Conservation (phyloP, 1,284 basidiomycete species). For the Cutaneotrichosporon sp. region DNA sequence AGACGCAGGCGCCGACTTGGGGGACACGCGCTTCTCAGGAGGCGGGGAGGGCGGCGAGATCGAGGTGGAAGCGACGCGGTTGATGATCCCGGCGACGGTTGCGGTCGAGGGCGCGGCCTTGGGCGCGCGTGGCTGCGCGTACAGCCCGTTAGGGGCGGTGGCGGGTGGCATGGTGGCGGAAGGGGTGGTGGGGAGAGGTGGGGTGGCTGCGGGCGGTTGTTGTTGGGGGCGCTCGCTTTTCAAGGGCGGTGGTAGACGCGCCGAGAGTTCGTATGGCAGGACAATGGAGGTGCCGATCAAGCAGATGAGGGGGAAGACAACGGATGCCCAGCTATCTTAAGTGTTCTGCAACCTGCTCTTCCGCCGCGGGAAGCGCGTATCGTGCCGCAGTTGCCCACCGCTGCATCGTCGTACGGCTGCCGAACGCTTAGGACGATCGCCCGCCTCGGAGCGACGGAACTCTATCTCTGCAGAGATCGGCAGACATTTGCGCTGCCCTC, state of each 20-base stretch:
- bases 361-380: neutral
- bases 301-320: neutral
- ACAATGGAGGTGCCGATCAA: neutral
- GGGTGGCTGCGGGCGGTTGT: neutral
- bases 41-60: slow-evolving; percentile 4
- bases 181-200: neutral
- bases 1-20: neutral
- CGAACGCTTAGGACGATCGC: neutral
- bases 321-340: neutral
- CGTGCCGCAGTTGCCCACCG: neutral
- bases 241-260: neutral
- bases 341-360: neutral
- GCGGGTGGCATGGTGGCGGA: neutral
- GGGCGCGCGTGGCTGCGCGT: neutral
- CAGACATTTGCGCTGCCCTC: neutral
- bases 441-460: neutral
- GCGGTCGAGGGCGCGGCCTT: slow-evolving; percentile 5
- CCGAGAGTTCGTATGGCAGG: neutral
- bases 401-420: neutral
- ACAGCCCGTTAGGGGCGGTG: neutral
- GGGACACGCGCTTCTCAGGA: neutral
- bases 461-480: neutral
- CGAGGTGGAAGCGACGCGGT: slow-evolving; percentile 9
- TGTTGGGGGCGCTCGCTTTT: neutral
- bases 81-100: slow-evolving; percentile 20